Evolutionary conservation across 179 eudicot species (phyloP).

Genomic region (Spergularia azorica): DNA sequence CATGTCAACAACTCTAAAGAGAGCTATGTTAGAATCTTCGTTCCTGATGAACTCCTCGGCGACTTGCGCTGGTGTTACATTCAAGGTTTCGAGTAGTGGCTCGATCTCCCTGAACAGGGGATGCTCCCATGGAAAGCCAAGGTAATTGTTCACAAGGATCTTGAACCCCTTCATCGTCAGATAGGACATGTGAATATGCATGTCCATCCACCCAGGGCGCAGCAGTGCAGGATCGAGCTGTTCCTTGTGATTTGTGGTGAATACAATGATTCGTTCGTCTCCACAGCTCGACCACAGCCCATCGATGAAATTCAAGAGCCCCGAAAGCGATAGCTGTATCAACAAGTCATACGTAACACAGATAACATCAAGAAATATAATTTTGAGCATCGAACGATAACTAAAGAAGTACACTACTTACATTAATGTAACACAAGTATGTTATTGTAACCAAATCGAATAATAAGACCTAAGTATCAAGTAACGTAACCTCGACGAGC

Average conservation of each 20-base stretch:
- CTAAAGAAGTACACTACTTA: no score
- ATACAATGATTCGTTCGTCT: conserved; percentile 37
- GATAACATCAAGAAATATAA: no score
- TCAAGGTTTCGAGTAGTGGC: neutral
- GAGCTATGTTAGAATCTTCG: conserved; percentile 26
- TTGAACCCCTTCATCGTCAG: conserved; percentile 23
- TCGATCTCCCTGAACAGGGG: conserved; percentile 25
- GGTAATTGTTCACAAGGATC: conserved; percentile 28
- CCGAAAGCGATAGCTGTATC: conserved; percentile 37
- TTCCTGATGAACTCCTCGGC: conserved; percentile 37
- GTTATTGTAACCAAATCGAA: no score
- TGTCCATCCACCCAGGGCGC: conserved; percentile 47
- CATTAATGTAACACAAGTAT: no score
- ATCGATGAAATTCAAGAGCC: conserved; percentile 39
- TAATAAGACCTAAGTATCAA: no score
- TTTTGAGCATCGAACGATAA: no score
- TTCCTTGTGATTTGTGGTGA: conserved; percentile 49
- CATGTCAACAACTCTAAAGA: conserved; percentile 16
- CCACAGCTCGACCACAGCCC: conserved; percentile 52
- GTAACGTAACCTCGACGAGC: no score
- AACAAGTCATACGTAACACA: neutral
- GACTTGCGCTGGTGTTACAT: conserved; percentile 33
- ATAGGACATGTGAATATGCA: conserved; percentile 44
- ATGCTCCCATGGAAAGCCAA: conserved; percentile 21
- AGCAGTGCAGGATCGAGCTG: conserved; percentile 43